phyloP scores from a whole-genome alignment of 345 rosid species.

The Heritiera fomes region DNA sequence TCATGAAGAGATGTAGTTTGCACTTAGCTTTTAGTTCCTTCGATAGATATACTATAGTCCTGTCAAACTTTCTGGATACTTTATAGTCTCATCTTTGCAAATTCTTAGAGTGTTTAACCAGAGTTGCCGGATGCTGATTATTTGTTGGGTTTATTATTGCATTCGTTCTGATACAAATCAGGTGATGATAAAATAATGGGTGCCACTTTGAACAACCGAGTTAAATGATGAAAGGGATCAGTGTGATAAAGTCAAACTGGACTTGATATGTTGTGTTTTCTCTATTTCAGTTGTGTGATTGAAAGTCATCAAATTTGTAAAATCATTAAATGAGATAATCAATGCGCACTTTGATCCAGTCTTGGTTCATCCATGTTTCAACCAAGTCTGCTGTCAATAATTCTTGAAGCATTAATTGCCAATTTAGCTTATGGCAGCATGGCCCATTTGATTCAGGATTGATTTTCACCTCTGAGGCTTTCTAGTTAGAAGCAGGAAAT shows the following conservation, averaged over 20 bases:
- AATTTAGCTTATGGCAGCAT: background rate
- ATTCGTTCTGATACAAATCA: background rate
- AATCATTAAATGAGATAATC: background rate
- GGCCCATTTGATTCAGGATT: background rate
- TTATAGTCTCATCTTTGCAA: background rate
- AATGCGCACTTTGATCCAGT: background rate
- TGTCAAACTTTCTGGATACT: background rate
- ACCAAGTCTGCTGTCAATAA: background rate
- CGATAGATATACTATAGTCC: background rate
- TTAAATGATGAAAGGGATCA: background rate
- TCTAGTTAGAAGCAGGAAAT: background rate
- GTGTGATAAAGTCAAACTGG: background rate
- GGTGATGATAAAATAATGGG: background rate
- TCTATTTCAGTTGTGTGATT: background rate
- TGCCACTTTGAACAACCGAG: background rate
- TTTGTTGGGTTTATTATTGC: background rate
- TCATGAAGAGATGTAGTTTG: constrained; percentile 34
- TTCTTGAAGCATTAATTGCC: background rate
- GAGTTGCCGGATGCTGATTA: background rate
- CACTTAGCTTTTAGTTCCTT: constrained; percentile 7
- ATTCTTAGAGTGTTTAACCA: background rate
- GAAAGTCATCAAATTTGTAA: background rate
- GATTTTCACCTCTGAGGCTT: background rate
- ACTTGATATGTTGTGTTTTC: background rate
- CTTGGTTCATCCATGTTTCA: background rate